Base-by-base conservation (phyloP, 1,139 yeast genomes). In the Yamadazyma trypodendri region DNA sequence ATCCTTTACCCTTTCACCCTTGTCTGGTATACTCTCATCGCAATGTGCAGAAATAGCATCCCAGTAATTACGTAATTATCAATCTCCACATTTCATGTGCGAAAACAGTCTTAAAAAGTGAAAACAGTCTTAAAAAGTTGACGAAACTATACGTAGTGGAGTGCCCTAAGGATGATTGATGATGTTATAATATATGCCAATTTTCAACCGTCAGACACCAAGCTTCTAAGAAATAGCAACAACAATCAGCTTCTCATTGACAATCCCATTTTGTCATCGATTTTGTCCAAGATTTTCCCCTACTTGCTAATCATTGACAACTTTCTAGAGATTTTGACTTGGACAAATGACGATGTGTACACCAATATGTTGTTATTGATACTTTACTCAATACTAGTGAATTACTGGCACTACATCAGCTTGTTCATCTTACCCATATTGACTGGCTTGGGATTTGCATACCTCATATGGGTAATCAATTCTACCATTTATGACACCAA, bases 301-400 rank as follows among this genome's bases (percentile, higher is more conserved):
- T 61, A 71, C 44, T 57, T 77, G 31, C 50, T 75, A 15, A 49
- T 76, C 17, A 54, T 68, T 32, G 81, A 77, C 51, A 59, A 64
- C 32, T 42, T 68, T 7, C 54, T 77, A 21, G 75, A 72, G 33
- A 54, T 73, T 7, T 46, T 75, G 14, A 75, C 81, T 1, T 77
- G 83, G 83, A 76, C 82, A 2, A 74, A 75, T 44, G 72, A 66
- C 2, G 76, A 75, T 39, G 74, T 70, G 5, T 75, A 72, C 46
- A 63, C 65, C 42, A 77, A 76, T 47, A 65, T 74, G 41, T 51
- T 75, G n/a, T 35, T 70, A 3, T 60, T 75, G 35, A 68, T 68
- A 4, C 40, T 52, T 0, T 72, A 69, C 46, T 61, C 72, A 18
- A 56, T 66, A 16, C 31, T 68, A 2, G 67, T 75, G n/a, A 50